phyloP scores from a whole-genome alignment of 768 basidiomycete species.

The Phaeolepiota aurea region DNA sequence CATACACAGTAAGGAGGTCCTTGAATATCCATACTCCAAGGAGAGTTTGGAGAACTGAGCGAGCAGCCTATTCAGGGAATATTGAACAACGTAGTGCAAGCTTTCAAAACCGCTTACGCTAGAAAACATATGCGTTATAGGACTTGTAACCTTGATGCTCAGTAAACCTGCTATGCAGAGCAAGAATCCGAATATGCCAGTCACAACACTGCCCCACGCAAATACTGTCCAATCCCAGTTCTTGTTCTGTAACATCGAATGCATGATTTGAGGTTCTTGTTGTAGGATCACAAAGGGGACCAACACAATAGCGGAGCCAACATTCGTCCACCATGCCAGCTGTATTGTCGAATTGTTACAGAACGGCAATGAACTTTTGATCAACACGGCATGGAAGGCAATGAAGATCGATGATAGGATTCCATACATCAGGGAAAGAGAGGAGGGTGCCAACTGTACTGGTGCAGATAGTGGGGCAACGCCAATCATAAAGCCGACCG shows the following conservation, averaged over 20 bases:
- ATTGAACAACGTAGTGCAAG: conserved; percentile 8
- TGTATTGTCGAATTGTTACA: conserved; percentile 68
- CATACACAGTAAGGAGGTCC: conserved; percentile 68
- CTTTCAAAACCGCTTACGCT: conserved; percentile 38
- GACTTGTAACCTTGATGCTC: conserved; percentile 77
- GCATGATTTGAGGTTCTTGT: conserved; percentile 41
- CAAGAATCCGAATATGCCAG: conserved; percentile 75
- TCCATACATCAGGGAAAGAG: conserved; percentile 60
- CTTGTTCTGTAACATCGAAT: conserved; percentile 24
- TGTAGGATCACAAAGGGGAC: conserved; percentile 51
- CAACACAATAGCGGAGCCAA: conserved; percentile 58
- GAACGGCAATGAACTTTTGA: conserved; percentile 61
- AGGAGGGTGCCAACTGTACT: conserved; percentile 32
- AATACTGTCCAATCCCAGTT: conserved; percentile 48
- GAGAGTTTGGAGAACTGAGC: conserved; percentile 78
- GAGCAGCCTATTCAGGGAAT: conserved; percentile 46
- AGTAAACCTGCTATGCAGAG: conserved; percentile 73
- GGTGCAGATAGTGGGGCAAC: conserved; percentile 49
- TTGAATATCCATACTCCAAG: conserved; percentile 71
- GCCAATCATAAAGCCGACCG: conserved; percentile 71
- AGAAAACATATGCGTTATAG: conserved; percentile 82
- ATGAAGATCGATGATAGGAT: conserved; percentile 68
- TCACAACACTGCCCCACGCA: conserved; percentile 56
- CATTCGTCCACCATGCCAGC: conserved; percentile 75
- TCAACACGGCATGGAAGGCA: conserved; percentile 66